These are phyloP conservation scores for Mycena metata DNA, from an alignment of 768 basidiomycete species.

Conservation along the genomic window DNA sequence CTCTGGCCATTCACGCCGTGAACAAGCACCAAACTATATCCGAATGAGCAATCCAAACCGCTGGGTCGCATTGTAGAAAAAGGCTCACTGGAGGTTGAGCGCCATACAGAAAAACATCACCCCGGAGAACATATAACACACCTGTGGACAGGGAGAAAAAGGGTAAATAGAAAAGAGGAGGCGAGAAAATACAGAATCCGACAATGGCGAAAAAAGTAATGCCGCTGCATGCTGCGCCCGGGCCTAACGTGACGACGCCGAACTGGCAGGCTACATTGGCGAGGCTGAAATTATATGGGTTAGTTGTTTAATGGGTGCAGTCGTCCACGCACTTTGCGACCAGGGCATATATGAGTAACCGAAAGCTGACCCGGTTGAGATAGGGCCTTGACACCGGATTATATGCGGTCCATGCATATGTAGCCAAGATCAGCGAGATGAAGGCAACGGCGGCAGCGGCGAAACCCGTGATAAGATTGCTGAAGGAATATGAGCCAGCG, in stretches of 20 bases:
- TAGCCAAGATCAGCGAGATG: not conserved
- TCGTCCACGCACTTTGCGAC: not conserved
- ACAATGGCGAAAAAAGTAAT: slow-evolving; percentile 1
- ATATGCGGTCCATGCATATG: slow-evolving; percentile 17
- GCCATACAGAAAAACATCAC: slow-evolving; percentile 10
- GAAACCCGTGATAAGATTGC: slow-evolving; percentile 2
- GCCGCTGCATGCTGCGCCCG: not conserved
- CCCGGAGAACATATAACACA: not conserved
- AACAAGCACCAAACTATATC: slow-evolving; percentile 20
- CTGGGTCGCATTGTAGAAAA: not conserved
- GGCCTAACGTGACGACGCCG: not conserved
- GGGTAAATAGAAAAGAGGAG: too few species aligned
- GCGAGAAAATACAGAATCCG: too few species aligned
- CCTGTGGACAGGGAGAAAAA: too few species aligned
- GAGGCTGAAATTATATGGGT: not conserved
- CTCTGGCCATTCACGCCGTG: slow-evolving; percentile 23
- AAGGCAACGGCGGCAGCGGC: not conserved
- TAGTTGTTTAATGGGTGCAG: not conserved
- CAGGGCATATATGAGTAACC: slow-evolving; percentile 22
- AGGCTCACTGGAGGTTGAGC: slow-evolving; percentile 17
- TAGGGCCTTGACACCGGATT: slow-evolving; percentile 10
- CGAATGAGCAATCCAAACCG: not conserved
- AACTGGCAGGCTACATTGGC: slow-evolving; percentile 1
- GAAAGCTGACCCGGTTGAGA: slow-evolving; percentile 24
- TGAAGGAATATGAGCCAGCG: not conserved